Percentiles rank a stretch among this genome's conserved stretches.
Evolutionary conservation across 805 yeast genomes (phyloP).

Genomic region (Candida maltosa): DNA sequence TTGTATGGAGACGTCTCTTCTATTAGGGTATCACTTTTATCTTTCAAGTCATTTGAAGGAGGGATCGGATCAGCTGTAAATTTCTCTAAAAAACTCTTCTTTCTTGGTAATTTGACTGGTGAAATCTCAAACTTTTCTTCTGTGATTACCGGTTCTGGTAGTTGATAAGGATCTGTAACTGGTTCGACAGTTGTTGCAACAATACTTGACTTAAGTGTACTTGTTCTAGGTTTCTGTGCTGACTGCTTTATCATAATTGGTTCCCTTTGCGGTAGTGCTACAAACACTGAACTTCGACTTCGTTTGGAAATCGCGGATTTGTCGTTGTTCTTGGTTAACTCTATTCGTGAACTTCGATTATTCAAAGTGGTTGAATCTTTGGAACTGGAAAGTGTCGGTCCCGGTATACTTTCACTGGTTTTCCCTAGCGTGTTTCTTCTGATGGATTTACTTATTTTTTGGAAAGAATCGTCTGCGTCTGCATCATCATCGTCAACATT

Average conservation of each 20-base stretch:
- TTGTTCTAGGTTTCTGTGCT: conserved; percentile 8
- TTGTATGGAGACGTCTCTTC: too few relatives aligned
- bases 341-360: not conserved
- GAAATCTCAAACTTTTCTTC: conserved; percentile 10
- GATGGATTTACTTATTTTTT: conserved; percentile 45
- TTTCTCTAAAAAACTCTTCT: conserved; percentile 1
- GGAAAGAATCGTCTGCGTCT: conserved; percentile 41
- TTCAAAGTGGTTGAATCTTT: not conserved
- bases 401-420: not conserved
- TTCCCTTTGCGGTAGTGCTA: conserved; percentile 35
- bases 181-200: not conserved
- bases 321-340: not conserved
- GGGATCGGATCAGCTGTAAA: not conserved
- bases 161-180: too few relatives aligned
- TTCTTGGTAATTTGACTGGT: conserved; percentile 8
- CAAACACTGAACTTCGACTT: conserved; percentile 29
- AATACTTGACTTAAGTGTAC: conserved; percentile 1
- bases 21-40: too few relatives aligned
- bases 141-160: too few relatives aligned
- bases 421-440: conserved; percentile 43
- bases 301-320: not conserved
- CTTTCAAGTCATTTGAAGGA: too few relatives aligned
- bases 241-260: conserved; percentile 30
- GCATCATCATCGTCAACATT: too few relatives aligned
- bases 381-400: conserved; percentile 1